phyloP scores from a whole-genome alignment of 1,284 basidiomycete species.

The Mixia osmundae region DNA sequence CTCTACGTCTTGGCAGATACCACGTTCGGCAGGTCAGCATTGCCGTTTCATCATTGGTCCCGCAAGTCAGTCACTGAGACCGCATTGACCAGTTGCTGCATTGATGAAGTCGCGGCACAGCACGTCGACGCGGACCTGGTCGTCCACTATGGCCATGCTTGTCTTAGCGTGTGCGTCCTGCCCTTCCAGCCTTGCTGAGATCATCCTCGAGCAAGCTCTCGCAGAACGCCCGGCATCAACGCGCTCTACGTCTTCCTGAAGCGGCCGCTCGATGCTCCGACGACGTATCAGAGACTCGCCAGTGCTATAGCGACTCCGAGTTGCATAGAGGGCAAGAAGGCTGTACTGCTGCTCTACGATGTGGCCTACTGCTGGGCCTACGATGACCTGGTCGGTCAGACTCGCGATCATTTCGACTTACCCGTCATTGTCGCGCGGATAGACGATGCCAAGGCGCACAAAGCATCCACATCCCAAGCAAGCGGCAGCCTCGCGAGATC shows the following conservation, averaged over 20 bases:
- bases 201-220: not conserved
- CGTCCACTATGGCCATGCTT: constrained; percentile 92
- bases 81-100: constrained; percentile 51
- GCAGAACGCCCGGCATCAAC: constrained; percentile 49
- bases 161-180: constrained; percentile 51
- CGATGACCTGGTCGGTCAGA: constrained; percentile 25
- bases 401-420: not conserved
- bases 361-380: constrained; percentile 52
- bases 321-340: constrained; percentile 16
- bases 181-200: constrained; percentile 7
- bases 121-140: constrained; percentile 80
- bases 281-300: constrained; percentile 24
- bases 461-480: too few species aligned
- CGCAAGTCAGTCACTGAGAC: constrained; percentile 2
- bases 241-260: constrained; percentile 67
- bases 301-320: constrained; percentile 3
- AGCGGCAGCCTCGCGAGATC: too few species aligned
- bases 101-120: constrained; percentile 84
- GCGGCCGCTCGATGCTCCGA: constrained; percentile 32
- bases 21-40: constrained; percentile 68
- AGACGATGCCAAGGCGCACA: too few species aligned
- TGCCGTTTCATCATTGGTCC: not conserved
- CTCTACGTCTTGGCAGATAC: constrained; percentile 87
- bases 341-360: constrained; percentile 44
- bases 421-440: too few species aligned